Conservation (phyloP, 129 eudicot genomes). For the Silybum marianum region DNA sequence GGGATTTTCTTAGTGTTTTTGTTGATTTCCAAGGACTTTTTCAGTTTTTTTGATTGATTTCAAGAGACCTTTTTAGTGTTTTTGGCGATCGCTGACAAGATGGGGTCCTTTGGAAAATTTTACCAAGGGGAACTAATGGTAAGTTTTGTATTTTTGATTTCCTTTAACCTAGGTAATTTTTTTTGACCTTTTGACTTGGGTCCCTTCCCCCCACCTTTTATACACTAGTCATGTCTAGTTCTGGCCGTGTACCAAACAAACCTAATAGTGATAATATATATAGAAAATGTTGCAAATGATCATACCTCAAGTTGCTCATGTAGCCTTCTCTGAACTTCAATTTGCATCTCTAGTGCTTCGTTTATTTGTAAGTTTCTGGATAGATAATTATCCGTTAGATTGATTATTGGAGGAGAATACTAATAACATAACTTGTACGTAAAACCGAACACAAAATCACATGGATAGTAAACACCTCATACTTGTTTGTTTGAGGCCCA, state of each 20-base stretch:
- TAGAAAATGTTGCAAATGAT: conserved; percentile 3
- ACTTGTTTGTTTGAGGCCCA: conserved; percentile 68
- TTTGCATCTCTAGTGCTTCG: conserved; percentile 90
- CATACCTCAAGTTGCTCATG: conserved; percentile 97
- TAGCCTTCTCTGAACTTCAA: conserved; percentile 77
- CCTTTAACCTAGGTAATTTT: too few relatives aligned
- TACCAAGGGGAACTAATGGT: too few relatives aligned
- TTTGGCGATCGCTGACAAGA: too few relatives aligned
- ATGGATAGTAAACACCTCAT: conserved; percentile 19
- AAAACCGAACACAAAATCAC: conserved; percentile 8
- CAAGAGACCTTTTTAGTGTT: too few relatives aligned
- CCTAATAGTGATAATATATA: neutral
- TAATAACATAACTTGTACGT: conserved; percentile 4
- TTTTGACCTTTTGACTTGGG: too few relatives aligned
- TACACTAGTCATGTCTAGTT: neutral
- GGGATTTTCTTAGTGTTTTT: too few relatives aligned
- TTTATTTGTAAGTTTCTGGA: conserved; percentile 69
- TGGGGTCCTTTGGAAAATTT: too few relatives aligned
- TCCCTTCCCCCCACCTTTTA: too few relatives aligned
- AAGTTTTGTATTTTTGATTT: too few relatives aligned
- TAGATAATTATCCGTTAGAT: conserved; percentile 12
- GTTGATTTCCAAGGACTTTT: too few relatives aligned
- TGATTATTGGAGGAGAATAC: neutral
- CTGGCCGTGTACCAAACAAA: neutral
- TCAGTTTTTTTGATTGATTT: too few relatives aligned